Base-by-base conservation (phyloP, 2,329 filamentous ascomycete genomes). In the Fusarium vanettenii region DNA sequence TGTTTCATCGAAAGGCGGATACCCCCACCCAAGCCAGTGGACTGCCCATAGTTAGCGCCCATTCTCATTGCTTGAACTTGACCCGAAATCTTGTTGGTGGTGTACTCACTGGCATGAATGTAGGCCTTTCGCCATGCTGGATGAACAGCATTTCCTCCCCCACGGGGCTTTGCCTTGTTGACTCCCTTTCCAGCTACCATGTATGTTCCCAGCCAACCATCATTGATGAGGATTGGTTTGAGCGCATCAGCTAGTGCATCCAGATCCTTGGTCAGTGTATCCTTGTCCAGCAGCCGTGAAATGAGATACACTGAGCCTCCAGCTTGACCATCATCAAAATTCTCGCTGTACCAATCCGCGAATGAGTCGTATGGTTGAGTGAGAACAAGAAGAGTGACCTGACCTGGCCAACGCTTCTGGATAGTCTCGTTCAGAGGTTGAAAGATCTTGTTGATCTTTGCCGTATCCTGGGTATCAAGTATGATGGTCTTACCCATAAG, bases 51-150 rank as follows among this genome's bases (percentile, higher is more conserved):
- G 31, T 65, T 41, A 65, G 63, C 14, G 9, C 9, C 9, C 14
- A 6, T 48, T 13, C 18, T 35, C 8, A 25, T n/a, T 7, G 1
- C 27, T 10, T 35, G 27, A 48, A 48, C 27, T 31, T 48, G 29
- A 35, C 29, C 13, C 5, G n/a, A 35, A 37, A 5, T 20, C 27
- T 3, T 25, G 37, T n/a, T 45, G 27, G 6, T 59, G 48, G 29
- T 41, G 18, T 31, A 60, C 83, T 77, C 78, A 85, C 86, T 69
- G 2, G 80, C 72, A 64, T 86, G 85, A 14, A 85, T 77, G 22
- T 83, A 81, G 0, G 86, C 82, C 20, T 74, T 84, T 29, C 89
- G 82, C 87, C 87, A 91, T 0, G 86, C 86, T 2, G 87, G 87
- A 64, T 85, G 84, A 16, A 89, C 83, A 2, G 87, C 82, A 52